phyloP scores from a whole-genome alignment of 176 grass and related monocot genomes.

The Oryza longistaminata region DNA sequence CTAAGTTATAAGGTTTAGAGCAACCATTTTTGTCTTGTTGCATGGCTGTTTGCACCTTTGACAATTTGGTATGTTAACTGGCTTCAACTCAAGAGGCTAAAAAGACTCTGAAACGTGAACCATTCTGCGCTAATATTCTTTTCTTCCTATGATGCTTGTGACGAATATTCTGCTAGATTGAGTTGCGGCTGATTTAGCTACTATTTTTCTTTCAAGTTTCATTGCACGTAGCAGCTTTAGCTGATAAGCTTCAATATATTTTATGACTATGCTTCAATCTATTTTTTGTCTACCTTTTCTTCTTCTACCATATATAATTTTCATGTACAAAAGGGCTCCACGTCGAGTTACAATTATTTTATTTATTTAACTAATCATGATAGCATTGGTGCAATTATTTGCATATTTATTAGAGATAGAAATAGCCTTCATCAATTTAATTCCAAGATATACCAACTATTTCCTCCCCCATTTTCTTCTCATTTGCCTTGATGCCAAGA shows the following conservation, averaged over 20 bases:
- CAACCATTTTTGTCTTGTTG: not conserved
- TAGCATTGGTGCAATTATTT: not conserved
- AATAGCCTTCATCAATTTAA: not conserved
- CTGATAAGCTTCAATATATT: not conserved
- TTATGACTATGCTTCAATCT: not conserved
- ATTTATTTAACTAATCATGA: not conserved
- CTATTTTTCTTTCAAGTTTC: not conserved
- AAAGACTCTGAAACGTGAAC: not conserved
- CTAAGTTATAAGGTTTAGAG: not conserved
- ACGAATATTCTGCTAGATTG: not conserved
- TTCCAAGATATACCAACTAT: conserved; percentile 1
- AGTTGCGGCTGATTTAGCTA: not conserved
- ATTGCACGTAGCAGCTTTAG: not conserved
- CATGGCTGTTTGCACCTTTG: not conserved
- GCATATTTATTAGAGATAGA: not conserved
- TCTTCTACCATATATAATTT: not conserved
- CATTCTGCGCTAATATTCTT: not conserved
- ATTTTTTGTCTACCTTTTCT: not conserved
- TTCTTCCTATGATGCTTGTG: not conserved
- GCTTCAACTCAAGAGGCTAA: not conserved
- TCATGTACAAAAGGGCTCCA: not conserved
- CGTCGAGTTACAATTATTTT: not conserved
- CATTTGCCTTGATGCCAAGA: not conserved
- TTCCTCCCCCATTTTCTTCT: not conserved
- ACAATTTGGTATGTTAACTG: not conserved